Base-by-base conservation (phyloP, 2,329 filamentous ascomycete genomes). In the Fusarium sp. region DNA sequence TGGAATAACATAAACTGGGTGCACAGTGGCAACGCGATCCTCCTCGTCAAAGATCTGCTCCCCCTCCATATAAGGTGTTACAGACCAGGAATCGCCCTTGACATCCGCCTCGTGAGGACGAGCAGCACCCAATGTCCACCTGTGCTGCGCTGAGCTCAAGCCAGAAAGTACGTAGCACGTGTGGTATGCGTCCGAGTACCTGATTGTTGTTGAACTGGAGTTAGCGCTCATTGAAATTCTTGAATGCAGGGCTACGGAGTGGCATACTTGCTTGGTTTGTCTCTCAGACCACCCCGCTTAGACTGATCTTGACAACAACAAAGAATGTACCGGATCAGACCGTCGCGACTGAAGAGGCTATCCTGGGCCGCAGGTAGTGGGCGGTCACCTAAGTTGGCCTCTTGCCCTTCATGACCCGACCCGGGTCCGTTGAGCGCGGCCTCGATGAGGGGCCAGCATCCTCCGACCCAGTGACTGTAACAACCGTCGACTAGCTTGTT, bases 401-500 rank as follows among this genome's bases (percentile, higher is more conserved):
- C 71, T 61, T 74, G 72, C 64, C 71, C 75, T 74, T 73, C 80
- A 63, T 43, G 59, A 23, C 37, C 50, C 28, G 59, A 18, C 43
- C 50, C 49, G 58, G 84, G 83, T 28, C 87, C 88, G 71, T 87
- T 86, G 61, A 96, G 82, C 57, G 90, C 90, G 60, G 93, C 93
- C 82, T 98, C 92, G 72, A 98, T 85, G 70, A 99, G 82, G 47
- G 95, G 91, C 93, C 94, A 99, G 82, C 94, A 98, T 57, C 92
- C 92, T 57, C 96, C 96, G 34, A 97, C 92, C 96, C 96, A 99
- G 81, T 98, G 95, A 78, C 93, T 97, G 83, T 99, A 99, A 82
- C 96, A 99, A 47, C 95, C 96, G 80, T 99, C 96, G 32, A 98
- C 96, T 32, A 99, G 87, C 82, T 99, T 99, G 85, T 98, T 98